Base-by-base conservation (phyloP, 495 filamentous ascomycete genomes). In the Paragyromitra xinjiangensis region DNA sequence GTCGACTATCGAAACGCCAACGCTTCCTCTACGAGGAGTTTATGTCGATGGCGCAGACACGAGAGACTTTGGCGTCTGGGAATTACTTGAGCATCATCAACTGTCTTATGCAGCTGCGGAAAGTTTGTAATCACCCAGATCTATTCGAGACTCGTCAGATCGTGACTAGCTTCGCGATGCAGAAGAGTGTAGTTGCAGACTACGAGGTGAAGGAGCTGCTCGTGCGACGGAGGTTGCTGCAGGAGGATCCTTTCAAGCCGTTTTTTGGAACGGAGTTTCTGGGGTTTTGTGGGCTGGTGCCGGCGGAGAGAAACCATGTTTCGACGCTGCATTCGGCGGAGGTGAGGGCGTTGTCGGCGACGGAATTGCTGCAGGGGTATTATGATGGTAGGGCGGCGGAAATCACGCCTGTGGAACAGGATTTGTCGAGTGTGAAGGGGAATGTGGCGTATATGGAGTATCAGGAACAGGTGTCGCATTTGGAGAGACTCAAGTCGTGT, bases 41-140 rank as follows among this genome's bases (percentile, higher is more conserved):
- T 83, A 91, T 99, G 86, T 93, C 93, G n/a, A 91, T 94, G 76
- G 91, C 94, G 1, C 92, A 97, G 74, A 98, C 96, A 0, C 90
- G 92, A 71, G 90, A 93, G 78, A 97, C 93, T 0, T 87, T 98
- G 14, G 88, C 92, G n/a, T 97, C 93, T 0, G 96, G 96, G 22
- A 99, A 98, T 80, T 97, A 97, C 82, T 89, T 98, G 78, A 97
- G 93, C 8, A 97, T 98, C 82, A 98, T 98, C 84, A 97, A 97
- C 84, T 98, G 96, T 84, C 85, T 99, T 55, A 97, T 99, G 95
- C 94, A 97, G 82, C 87, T 99, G 39, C 91, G 96, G 26, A 97
- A 98, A 83, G 96, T 99, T 55, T 99, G 96, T 87, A 98, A 98
- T 79, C 96, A 99, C 81, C 96, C 96, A 0, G 96, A 99, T 85